A percentile compares a stretch with the other conserved stretches of the same genome.
Evolutionary conservation across 2,329 filamentous ascomycete species (phyloP).

Genomic region (Beauveria sp.): DNA sequence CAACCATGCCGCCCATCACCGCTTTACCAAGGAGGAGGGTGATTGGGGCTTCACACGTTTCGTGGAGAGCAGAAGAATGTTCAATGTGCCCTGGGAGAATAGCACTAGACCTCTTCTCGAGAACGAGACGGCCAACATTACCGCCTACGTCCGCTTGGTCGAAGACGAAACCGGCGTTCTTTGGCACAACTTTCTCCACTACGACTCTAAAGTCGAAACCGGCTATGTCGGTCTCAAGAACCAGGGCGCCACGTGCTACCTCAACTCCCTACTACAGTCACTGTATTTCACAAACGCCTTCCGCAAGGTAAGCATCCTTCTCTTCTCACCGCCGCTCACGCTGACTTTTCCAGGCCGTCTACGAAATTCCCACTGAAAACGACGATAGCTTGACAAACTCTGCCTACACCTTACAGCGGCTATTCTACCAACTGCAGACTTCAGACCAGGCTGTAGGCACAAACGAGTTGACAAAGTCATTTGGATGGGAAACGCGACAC

Average conservation of each 20-base stretch:
- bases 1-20: conserved; percentile 82
- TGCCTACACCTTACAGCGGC: conserved; percentile 83
- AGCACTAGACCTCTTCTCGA: conserved; percentile 64
- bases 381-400: conserved; percentile 79
- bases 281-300: conserved; percentile 88
- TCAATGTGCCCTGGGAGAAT: conserved; percentile 69
- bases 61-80: conserved; percentile 78
- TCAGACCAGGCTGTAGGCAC: conserved; percentile 78
- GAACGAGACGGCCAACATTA: conserved; percentile 69
- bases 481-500: conserved; percentile 95
- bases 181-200: conserved; percentile 89
- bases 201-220: conserved; percentile 98
- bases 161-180: conserved; percentile 83
- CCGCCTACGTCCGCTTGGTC: conserved; percentile 72
- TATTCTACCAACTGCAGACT: conserved; percentile 93
- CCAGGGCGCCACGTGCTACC: conserved; percentile 86
- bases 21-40: conserved; percentile 91
- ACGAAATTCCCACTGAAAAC: conserved; percentile 87
- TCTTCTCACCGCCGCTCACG: conserved; percentile 11
- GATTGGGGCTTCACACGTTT: conserved; percentile 99
- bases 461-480: conserved; percentile 88
- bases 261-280: conserved; percentile 78
- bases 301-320: conserved; percentile 57
- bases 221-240: conserved; percentile 96
- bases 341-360: conserved; percentile 61